Evolutionary conservation across 2,329 filamentous ascomycete genomes (phyloP).

Genomic region (Fusarium illudens): DNA sequence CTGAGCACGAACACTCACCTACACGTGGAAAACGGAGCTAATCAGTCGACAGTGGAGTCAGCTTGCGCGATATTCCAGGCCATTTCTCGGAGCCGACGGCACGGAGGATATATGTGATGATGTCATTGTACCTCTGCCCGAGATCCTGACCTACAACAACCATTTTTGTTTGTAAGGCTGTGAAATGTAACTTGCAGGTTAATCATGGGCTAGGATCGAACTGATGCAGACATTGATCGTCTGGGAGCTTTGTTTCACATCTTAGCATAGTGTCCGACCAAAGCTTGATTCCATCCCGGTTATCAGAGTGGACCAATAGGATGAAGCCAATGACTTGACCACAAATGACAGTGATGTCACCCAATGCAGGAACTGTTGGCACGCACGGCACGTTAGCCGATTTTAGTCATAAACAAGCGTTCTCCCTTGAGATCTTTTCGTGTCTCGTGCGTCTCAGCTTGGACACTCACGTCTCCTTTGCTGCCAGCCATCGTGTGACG

Average conservation of each 20-base stretch:
- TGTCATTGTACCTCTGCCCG: constrained; percentile 21
- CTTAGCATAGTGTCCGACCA: background rate
- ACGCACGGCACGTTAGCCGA: background rate
- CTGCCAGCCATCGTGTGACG: background rate
- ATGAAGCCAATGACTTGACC: constrained; percentile 10
- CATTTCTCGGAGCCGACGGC: constrained; percentile 10
- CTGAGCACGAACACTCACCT: background rate
- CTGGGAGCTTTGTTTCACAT: constrained; percentile 2
- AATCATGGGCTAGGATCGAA: background rate
- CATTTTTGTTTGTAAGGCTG: background rate
- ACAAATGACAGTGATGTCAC: constrained; percentile 30
- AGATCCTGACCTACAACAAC: background rate
- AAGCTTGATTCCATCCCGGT: constrained; percentile 25
- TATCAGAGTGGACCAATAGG: constrained; percentile 17
- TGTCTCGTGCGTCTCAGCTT: background rate
- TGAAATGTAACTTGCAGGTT: background rate
- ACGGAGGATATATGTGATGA: constrained; percentile 15
- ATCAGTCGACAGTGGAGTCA: constrained; percentile 11
- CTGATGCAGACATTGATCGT: background rate
- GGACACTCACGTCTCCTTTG: background rate
- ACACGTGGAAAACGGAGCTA: background rate
- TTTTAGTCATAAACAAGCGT: constrained; percentile 14
- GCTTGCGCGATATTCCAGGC: constrained; percentile 2
- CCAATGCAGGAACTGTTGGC: constrained; percentile 33
- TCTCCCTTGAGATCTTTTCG: background rate